Percentiles rank a stretch among this genome's conserved stretches.
phyloP scores from a whole-genome alignment of 768 basidiomycete species.

The Gloeostereum incarnatum region DNA sequence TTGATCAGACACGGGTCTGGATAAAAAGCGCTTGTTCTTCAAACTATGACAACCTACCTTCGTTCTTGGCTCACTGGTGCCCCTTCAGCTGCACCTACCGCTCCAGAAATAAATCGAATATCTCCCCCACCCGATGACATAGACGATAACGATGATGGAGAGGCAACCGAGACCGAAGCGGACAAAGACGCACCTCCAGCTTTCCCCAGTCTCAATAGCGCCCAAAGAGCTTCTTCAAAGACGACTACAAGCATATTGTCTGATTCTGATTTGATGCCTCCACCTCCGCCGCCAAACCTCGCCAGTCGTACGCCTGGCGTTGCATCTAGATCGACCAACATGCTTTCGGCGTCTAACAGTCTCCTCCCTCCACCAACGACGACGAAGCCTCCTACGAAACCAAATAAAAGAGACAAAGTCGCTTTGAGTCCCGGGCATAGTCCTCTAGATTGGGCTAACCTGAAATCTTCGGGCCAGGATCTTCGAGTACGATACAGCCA shows the following conservation, averaged over 20 bases:
- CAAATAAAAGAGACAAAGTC: conserved; percentile 68
- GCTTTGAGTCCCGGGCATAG: conserved; percentile 87
- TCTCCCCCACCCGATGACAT: conserved; percentile 35
- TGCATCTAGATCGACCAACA: conserved; percentile 16
- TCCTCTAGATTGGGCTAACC: conserved; percentile 87
- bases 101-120: conserved; percentile 19
- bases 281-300: conserved; percentile 34
- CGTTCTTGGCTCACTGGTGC: conserved; percentile 45
- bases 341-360: conserved; percentile 22
- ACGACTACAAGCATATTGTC: no score
- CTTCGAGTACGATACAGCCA: conserved; percentile 45
- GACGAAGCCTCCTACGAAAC: conserved; percentile 44
- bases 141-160: conserved; percentile 33
- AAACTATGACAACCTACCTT: conserved; percentile 56
- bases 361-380: conserved; percentile 56
- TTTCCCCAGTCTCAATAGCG: conserved; percentile 66
- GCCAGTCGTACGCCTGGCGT: conserved; percentile 30
- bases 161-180: conserved; percentile 26
- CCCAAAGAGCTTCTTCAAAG: conserved; percentile 43
- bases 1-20: no score
- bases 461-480: conserved; percentile 77
- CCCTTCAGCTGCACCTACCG: conserved; percentile 14
- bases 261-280: conserved; percentile 48
- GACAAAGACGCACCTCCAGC: conserved; percentile 57
- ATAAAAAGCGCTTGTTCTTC: no score